phyloP scores from a whole-genome alignment of 2,329 filamentous ascomycete genomes.

The Sporothrix brasiliensis region DNA sequence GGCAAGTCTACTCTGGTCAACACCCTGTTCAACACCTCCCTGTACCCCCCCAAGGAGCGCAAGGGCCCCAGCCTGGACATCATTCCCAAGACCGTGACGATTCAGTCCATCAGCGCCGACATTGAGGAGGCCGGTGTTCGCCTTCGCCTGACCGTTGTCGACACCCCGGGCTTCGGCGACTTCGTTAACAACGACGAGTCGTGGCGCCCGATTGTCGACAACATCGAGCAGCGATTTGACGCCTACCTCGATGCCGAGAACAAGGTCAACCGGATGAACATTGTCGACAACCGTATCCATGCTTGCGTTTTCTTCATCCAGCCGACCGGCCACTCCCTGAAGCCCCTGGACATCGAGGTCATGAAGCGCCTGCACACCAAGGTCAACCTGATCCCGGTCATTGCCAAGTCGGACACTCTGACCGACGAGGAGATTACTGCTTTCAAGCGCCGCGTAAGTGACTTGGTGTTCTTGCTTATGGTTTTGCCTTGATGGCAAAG shows the following conservation, averaged over 20 bases:
- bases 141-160: slow-evolving; percentile 92
- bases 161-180: slow-evolving; percentile 97
- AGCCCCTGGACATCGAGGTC: slow-evolving; percentile 98
- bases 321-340: slow-evolving; percentile 95
- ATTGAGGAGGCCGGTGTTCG: slow-evolving; percentile 99
- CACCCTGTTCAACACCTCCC: slow-evolving; percentile 98
- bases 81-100: slow-evolving; percentile 95
- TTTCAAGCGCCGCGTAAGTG: slow-evolving; percentile 97
- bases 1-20: slow-evolving; percentile 99
- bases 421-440: slow-evolving; percentile 93
- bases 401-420: slow-evolving; percentile 96
- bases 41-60: slow-evolving; percentile 98
- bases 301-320: slow-evolving; percentile 99
- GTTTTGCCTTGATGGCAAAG: neutral
- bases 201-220: slow-evolving; percentile 98
- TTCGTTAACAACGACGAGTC: slow-evolving; percentile 99
- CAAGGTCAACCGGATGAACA: slow-evolving; percentile 99
- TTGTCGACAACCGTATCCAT: slow-evolving; percentile 98
- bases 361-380: slow-evolving; percentile 99
- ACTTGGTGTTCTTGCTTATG: slow-evolving; percentile 49
- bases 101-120: slow-evolving; percentile 91
- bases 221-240: slow-evolving; percentile 98
- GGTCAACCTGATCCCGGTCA: slow-evolving; percentile 99
- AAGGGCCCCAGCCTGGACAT: slow-evolving; percentile 97
- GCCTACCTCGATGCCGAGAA: slow-evolving; percentile 99